Evolutionary conservation across 2,329 filamentous ascomycete genomes (phyloP), one percentile per base, ranked within the genome.

Genomic region (Colletotrichum tanaceti): DNA sequence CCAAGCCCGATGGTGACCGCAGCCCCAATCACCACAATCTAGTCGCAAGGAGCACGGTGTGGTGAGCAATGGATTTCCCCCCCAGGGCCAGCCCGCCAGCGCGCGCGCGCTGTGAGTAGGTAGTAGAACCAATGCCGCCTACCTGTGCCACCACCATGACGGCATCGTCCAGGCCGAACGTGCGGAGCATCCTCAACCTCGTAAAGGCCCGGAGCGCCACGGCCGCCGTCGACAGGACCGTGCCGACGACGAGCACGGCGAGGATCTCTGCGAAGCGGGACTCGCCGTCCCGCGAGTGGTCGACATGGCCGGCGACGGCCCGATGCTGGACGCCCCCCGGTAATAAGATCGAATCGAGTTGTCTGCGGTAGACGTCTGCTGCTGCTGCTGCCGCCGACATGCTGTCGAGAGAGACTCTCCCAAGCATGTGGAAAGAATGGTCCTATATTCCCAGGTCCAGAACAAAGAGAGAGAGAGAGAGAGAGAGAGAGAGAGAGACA

Each of bases 1-100:
- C 74, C 74, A 20, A 75, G 55, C 4, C 73, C 73, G 24, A 75
- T 74, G 18, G 73, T 68, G 5, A 73, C 69, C 4, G 73, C 73
- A 5, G 73, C 43, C 1, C 65, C 73, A 1, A 76, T 63, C 2
- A 71, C 65, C 5, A 76, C 57, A 3, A 73, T 2, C 64, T 65
- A n/a, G 10, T n/a, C n/a, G n/a, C n/a, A n/a, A n/a, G n/a, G n/a
- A n/a, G n/a, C n/a, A n/a, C n/a, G n/a, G n/a, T n/a, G n/a, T n/a
- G n/a, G n/a, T n/a, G n/a, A n/a, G n/a, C n/a, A n/a, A n/a, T n/a
- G n/a, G n/a, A n/a, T n/a, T n/a, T n/a, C n/a, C n/a, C n/a, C n/a
- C n/a, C n/a, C n/a, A n/a, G n/a, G n/a, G n/a, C n/a, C n/a, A n/a
- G n/a, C n/a, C n/a, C n/a, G n/a, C n/a, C n/a, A n/a, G n/a, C n/a